Evolutionary conservation across 805 yeast species (phyloP), one percentile per base, ranked within the genome.

Genomic region (Suhomyces sp.): DNA sequence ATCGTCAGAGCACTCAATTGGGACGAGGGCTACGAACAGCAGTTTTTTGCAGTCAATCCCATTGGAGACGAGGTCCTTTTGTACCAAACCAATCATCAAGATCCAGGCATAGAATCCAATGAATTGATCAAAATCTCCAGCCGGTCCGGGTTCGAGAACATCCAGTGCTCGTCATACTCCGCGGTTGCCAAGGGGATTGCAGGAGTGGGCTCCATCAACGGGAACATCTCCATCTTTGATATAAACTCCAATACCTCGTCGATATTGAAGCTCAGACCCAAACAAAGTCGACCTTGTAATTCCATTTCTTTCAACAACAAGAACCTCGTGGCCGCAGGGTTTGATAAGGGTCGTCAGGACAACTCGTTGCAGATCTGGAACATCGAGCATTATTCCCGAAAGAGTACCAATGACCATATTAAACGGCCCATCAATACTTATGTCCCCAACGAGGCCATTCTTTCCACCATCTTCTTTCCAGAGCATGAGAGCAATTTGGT

Each of bases 361-460:
- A 76, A 78, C 39, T 80, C 91, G 15, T 61, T 90, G 28, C 83
- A 83, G 45, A 68, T 90, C 4, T 90, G 93, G 90, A 88, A 87
- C 53, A 67, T 85, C 3, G 77, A 75, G 36, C 79, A 79, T 46
- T 82, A 77, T 42, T 63, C 76, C 1, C 58, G 67, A 30, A 57
- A 56, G 28, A 63, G 71, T 33, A 66, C 66, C 15, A 72, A 71
- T 39, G 76, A 75, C 21, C 77, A 75, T 34, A 61, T 74, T 2
- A 66, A 69, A n/a, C 42, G 72, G 35, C 81, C 86, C 4, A 58
- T 76, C 6, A 65, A 70, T 31, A 70, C 83, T 0, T 81, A 72
- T 47, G 68, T 86, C 17, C 77, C 81, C 19, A 83, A 84, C 47
- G 98, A 90, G 54, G 79, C 84, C 5, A 74, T 91, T 0, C 63